Conservation (phyloP, 2,329 filamentous ascomycete species). For the Colletotrichum siamense region DNA sequence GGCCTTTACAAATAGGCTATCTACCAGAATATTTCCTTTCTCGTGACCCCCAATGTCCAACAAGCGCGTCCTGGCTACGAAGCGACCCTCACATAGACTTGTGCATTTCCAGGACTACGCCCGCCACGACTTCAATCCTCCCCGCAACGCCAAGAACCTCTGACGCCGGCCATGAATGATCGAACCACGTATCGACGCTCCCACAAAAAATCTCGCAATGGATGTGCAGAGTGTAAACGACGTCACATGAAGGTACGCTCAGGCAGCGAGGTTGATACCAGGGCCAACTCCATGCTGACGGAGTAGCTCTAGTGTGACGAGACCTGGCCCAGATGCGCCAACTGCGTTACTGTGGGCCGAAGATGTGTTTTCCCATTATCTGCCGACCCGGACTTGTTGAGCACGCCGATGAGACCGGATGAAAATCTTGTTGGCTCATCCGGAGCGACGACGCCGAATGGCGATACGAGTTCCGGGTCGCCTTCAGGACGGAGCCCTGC, state of each 20-base stretch:
- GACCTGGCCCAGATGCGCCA: conserved; percentile 29
- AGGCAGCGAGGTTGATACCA: background rate
- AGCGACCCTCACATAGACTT: background rate
- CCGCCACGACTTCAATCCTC: background rate
- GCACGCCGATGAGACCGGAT: background rate
- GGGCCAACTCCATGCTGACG: background rate
- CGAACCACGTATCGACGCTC: background rate
- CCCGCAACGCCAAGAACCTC: background rate
- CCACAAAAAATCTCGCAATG: conserved; percentile 37
- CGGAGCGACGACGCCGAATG: background rate
- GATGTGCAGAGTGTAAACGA: conserved; percentile 35
- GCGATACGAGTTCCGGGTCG: background rate
- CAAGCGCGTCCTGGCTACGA: background rate
- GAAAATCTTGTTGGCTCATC: background rate
- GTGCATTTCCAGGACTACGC: background rate
- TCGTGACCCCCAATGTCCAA: background rate
- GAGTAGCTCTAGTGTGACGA: conserved; percentile 30
- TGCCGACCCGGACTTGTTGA: background rate
- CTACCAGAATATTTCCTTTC: background rate
- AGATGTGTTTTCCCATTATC: conserved; percentile 27
- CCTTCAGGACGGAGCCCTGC: background rate
- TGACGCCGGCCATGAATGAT: background rate
- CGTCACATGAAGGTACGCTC: conserved; percentile 36
- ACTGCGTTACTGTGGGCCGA: conserved; percentile 32
- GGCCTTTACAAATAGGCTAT: background rate